Conservation (phyloP, 2,329 filamentous ascomycete genomes). For the Apiospora aurea region DNA sequence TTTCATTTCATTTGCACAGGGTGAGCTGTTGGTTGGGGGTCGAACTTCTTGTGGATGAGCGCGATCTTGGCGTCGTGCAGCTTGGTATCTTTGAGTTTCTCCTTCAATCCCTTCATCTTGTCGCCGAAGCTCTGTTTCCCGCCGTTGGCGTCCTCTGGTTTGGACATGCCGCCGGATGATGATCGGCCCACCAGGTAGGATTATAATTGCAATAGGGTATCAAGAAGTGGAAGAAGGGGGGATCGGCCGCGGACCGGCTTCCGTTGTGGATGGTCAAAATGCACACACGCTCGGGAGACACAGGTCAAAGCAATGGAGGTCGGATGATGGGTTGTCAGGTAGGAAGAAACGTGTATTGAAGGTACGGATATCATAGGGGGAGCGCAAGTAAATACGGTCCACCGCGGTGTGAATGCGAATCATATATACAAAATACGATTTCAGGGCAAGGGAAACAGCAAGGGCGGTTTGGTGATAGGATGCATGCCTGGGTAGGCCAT, state of each 20-base stretch:
- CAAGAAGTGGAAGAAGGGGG: not conserved
- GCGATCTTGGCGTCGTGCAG: constrained; percentile 64
- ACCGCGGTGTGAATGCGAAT: constrained; percentile 14
- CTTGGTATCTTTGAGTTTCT: constrained; percentile 61
- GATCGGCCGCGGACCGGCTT: constrained; percentile 13
- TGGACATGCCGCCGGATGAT: not conserved
- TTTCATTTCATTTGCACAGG: not conserved
- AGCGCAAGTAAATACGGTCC: not conserved
- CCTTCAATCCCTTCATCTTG: constrained; percentile 58
- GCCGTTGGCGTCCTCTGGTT: not conserved
- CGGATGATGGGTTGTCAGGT: not conserved
- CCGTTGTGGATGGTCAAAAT: not conserved
- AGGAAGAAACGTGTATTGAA: not conserved
- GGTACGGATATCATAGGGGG: constrained; percentile 15
- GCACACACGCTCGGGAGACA: not conserved
- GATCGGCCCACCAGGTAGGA: not conserved
- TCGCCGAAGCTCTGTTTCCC: constrained; percentile 44
- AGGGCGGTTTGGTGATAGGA: not conserved
- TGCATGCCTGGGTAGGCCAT: not conserved
- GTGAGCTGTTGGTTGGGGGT: constrained; percentile 2
- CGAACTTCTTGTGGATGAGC: constrained; percentile 65
- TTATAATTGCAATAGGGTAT: not conserved
- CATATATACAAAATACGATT: not conserved
- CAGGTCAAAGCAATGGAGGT: not conserved
- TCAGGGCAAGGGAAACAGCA: constrained; percentile 2